These are phyloP conservation scores for Penicillium cataractarum DNA, from an alignment of 495 filamentous ascomycete genomes.

Conservation along the genomic window DNA sequence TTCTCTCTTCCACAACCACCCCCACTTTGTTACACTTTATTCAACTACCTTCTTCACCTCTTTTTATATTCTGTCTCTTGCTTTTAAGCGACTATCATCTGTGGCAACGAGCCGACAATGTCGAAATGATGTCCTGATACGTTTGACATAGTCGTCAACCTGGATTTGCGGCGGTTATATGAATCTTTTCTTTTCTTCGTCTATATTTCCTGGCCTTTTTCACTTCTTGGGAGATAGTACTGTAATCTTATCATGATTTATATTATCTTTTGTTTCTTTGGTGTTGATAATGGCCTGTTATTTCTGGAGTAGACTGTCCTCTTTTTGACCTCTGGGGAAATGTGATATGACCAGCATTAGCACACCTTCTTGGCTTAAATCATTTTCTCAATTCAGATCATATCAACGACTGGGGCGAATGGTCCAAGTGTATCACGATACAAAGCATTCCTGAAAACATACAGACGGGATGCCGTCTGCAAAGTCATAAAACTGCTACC, in stretches of 20 bases:
- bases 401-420: too few species aligned
- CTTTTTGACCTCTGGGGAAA: neutral
- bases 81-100: constrained; percentile 44
- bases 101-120: constrained; percentile 48
- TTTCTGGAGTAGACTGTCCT: neutral
- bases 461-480: too few species aligned
- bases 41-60: constrained; percentile 6
- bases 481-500: constrained; percentile 21
- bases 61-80: constrained; percentile 23
- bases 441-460: too few species aligned
- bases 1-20: neutral
- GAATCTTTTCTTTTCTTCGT: constrained; percentile 17
- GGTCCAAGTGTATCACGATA: too few species aligned
- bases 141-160: constrained; percentile 28
- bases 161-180: constrained; percentile 22
- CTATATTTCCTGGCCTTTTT: constrained; percentile 12
- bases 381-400: neutral
- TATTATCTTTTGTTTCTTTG: neutral
- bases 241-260: constrained; percentile 4
- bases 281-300: neutral
- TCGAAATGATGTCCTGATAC: constrained; percentile 45
- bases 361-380: neutral
- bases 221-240: constrained; percentile 2
- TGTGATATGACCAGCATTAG: neutral
- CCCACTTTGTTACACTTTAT: neutral